These are phyloP conservation scores for Pelargonium australe DNA, from an alignment of 441 rosid species.

Conservation along the genomic window DNA sequence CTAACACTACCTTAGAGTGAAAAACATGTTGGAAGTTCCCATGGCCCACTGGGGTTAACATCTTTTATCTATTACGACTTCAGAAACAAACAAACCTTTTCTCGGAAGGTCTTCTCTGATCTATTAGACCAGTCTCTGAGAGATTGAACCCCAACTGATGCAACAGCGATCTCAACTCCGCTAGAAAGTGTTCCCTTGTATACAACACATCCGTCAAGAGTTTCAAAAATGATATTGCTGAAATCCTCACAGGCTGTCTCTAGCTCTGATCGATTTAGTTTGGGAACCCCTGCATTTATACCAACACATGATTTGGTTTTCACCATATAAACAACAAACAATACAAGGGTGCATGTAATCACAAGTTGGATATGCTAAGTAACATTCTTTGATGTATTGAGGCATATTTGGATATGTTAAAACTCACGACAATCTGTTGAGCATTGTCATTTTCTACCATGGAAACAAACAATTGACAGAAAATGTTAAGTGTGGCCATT, in stretches of 20 bases:
- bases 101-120: slow-evolving; percentile 47
- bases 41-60: no score
- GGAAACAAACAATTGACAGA: no score
- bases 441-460: no score
- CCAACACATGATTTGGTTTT: slow-evolving; percentile 10
- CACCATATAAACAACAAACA: neutral
- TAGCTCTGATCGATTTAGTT: slow-evolving; percentile 52
- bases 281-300: slow-evolving; percentile 48
- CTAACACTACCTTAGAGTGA: no score
- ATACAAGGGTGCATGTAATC: no score
- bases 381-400: no score
- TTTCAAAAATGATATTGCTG: slow-evolving; percentile 45
- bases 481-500: no score
- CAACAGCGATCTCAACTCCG: slow-evolving; percentile 62
- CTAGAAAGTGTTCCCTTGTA: slow-evolving; percentile 64
- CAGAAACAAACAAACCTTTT: slow-evolving; percentile 30
- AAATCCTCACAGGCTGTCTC: slow-evolving; percentile 71
- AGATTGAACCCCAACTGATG: slow-evolving; percentile 33
- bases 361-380: no score
- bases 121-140: slow-evolving; percentile 47
- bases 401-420: no score
- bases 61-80: no score
- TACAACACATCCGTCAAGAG: slow-evolving; percentile 41
- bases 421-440: no score
- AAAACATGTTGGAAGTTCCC: no score